Conservation (phyloP, 177 flowering plant genomes). For the Vitis hybrid region DNA sequence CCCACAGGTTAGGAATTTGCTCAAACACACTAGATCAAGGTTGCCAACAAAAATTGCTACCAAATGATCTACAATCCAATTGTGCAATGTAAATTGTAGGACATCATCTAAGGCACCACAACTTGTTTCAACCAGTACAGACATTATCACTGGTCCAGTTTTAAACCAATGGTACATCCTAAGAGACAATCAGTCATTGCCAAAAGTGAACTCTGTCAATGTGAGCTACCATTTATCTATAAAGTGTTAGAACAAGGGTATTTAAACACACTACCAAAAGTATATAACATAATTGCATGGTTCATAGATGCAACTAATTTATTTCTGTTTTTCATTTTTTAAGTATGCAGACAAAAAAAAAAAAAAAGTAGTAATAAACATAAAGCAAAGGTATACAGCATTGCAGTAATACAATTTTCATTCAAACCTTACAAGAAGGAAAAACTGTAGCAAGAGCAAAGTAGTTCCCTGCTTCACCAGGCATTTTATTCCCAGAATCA, state of each 20-base stretch:
- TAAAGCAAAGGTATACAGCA: not conserved
- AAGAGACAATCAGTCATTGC: not conserved
- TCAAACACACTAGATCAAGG: too few species aligned
- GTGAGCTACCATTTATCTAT: not conserved
- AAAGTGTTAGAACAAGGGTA: not conserved
- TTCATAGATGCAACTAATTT: not conserved
- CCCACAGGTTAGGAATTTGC: too few species aligned
- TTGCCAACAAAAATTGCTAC: too few species aligned
- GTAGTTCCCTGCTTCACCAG: conserved; percentile 51
- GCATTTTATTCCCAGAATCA: conserved; percentile 19
- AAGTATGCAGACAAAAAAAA: not conserved
- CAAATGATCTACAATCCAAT: too few species aligned
- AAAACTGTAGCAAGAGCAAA: conserved; percentile 81
- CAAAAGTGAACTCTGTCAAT: not conserved
- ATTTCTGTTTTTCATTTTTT: not conserved
- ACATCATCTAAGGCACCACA: not conserved
- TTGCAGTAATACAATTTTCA: not conserved
- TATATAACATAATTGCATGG: not conserved
- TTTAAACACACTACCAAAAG: not conserved
- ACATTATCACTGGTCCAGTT: not conserved
- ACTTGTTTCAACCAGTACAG: not conserved
- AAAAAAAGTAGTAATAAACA: not conserved
- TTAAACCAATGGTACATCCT: not conserved
- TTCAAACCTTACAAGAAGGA: conserved; percentile 70
- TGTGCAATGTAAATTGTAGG: not conserved